These are phyloP conservation scores for Verticillium alfalfae DNA, from an alignment of 2,329 filamentous ascomycete species.

Conservation along the genomic window DNA sequence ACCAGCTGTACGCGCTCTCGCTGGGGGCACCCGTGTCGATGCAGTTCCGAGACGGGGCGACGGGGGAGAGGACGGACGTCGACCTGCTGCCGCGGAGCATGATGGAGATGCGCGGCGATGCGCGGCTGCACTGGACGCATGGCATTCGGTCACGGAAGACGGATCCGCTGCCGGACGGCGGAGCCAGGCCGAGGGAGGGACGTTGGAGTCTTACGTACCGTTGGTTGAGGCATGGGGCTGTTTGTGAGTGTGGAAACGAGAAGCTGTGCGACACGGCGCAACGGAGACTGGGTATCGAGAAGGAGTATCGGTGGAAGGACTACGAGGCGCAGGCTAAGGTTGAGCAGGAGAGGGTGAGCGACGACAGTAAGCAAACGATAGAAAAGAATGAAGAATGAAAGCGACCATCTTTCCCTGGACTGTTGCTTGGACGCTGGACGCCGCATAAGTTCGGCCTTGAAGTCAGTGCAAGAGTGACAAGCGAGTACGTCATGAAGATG, in stretches of 20 bases:
- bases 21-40: constrained; percentile 36
- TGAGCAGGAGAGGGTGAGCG: neutral
- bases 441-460: too few relatives aligned
- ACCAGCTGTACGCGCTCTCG: constrained; percentile 38
- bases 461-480: too few relatives aligned
- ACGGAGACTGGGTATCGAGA: constrained; percentile 35
- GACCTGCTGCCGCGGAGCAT: constrained; percentile 43
- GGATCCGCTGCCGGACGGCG: constrained; percentile 39
- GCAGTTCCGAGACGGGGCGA: constrained; percentile 29
- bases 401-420: too few relatives aligned
- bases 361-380: too few relatives aligned
- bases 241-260: constrained; percentile 44
- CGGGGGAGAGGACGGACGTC: constrained; percentile 28
- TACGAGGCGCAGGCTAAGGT: constrained; percentile 2
- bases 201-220: constrained; percentile 53
- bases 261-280: constrained; percentile 48
- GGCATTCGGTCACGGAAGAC: constrained; percentile 49
- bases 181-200: constrained; percentile 32
- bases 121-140: constrained; percentile 50
- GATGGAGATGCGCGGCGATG: constrained; percentile 44
- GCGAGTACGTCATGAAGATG: too few relatives aligned
- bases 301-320: constrained; percentile 43
- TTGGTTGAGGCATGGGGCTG: constrained; percentile 39
- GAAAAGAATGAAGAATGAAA: too few relatives aligned
- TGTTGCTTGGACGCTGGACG: too few relatives aligned